Base-by-base conservation (phyloP, 176 grass and related monocot species). In the Leersia perrieri region DNA sequence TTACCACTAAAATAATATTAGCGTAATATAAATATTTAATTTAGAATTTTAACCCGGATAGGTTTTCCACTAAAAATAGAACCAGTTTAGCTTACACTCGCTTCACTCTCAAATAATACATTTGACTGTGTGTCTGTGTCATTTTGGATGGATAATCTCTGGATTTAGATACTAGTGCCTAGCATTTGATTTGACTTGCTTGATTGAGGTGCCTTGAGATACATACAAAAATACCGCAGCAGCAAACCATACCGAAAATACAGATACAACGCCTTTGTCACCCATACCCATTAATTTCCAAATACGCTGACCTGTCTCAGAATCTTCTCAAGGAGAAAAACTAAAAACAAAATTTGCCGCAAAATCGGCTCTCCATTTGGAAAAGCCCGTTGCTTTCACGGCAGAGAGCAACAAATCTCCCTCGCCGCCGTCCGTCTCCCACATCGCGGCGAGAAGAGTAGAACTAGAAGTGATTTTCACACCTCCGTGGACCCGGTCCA, bases 401-500 rank as follows among this genome's bases (percentile, higher is more conserved):
- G 67, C 15, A 51, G 47, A 14, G 7, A 51, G 6, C 51, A 33
- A 39, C 62, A 49, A 60, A 39, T 9, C 65, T 62, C 18, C 62
- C 60, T 9, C 26, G 58, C 58, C 66, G n/a, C 39, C 18, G 2
- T 5, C 34, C 47, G 25, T 20, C 70, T 80, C 78, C 78, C 55
- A n/a, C 47, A 22, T 60, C 66, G 39, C 66, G 66, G 66, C 45
- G 77, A 80, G 44, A 34, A 53, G 3, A 49, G 45, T 10, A 44
- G 41, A 11, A 44, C 64, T 25, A 39, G 28, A 64, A 33, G 49
- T 41, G 39, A 29, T 23, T 28, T 76, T 70, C 47, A 74, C 71
- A 77, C 39, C 66, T 27, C 35, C 70, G 14, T 88, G 87, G 76
- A 76, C 82, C 77, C 72, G 82, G 82, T 85, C 78, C 83, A 89